Percentiles rank a stretch among this genome's conserved stretches.
phyloP scores from a whole-genome alignment of 495 filamentous ascomycete species.

The Lichenothelia convexa region DNA sequence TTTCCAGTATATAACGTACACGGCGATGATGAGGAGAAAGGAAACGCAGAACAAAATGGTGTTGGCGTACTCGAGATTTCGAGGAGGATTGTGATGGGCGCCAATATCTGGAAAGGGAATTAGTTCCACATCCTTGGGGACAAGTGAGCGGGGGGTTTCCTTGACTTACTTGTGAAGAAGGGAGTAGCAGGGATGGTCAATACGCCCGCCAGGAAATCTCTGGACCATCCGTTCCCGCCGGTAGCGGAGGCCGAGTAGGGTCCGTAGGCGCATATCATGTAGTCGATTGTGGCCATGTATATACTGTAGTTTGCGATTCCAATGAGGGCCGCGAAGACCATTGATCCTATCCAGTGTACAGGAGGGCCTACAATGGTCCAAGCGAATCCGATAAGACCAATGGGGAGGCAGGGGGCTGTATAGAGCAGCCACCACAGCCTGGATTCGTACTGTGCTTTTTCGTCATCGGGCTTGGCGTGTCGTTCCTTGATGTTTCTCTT shows the following conservation, averaged over 20 bases:
- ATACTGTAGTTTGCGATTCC: conserved; percentile 51
- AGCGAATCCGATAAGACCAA: conserved; percentile 53
- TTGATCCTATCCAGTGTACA: conserved; percentile 44
- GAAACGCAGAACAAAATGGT: conserved; percentile 59
- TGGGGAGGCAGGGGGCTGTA: conserved; percentile 43
- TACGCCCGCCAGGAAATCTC: conserved; percentile 70
- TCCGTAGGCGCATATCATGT: conserved; percentile 69
- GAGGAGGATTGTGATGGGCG: conserved; percentile 31
- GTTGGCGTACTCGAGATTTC: conserved; percentile 44
- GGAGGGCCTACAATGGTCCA: conserved; percentile 41
- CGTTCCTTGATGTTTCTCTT: conserved; percentile 35
- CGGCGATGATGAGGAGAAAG: conserved; percentile 45
- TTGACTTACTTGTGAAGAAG: conserved; percentile 30
- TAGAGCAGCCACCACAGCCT: conserved; percentile 39
- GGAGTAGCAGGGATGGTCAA: conserved; percentile 58
- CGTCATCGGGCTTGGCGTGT: conserved; percentile 32
- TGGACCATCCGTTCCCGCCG: conserved; percentile 54
- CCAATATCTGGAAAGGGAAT: conserved; percentile 7
- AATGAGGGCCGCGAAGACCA: conserved; percentile 44
- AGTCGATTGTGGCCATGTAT: conserved; percentile 71
- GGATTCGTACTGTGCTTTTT: conserved; percentile 41
- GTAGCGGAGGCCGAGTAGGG: conserved; percentile 65
- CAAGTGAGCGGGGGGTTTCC: not conserved
- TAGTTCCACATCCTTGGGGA: not conserved
- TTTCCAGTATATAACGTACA: conserved; percentile 64